These are phyloP conservation scores for Mycena rebaudengoi DNA, from an alignment of 768 basidiomycete genomes.

Conservation along the genomic window DNA sequence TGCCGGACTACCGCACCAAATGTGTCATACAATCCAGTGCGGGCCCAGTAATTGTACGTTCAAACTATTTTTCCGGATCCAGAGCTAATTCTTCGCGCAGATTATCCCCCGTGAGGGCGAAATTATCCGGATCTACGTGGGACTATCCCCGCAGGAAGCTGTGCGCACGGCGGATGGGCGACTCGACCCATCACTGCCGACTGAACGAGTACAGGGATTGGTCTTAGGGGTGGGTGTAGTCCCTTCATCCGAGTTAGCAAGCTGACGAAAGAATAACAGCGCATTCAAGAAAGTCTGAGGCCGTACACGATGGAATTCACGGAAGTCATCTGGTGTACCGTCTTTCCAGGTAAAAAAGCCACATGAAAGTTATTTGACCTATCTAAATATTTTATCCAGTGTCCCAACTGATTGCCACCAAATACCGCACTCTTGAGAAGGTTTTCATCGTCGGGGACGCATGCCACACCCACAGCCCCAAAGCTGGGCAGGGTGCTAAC, in stretches of 20 bases:
- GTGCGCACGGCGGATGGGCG: background rate
- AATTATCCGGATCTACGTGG: slow-evolving; percentile 23
- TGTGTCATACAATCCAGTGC: slow-evolving; percentile 26
- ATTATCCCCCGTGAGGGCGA: slow-evolving; percentile 25
- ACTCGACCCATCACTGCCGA: background rate
- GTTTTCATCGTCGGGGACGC: slow-evolving; percentile 35
- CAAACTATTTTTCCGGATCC: background rate
- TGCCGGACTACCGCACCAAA: slow-evolving; percentile 26
- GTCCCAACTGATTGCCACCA: slow-evolving; percentile 28
- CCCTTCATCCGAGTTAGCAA: background rate
- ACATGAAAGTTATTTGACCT: no score
- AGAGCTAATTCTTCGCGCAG: background rate
- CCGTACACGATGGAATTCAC: slow-evolving; percentile 28
- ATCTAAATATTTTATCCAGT: slow-evolving; percentile 2
- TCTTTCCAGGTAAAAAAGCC: slow-evolving; percentile 17
- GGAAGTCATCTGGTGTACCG: slow-evolving; percentile 28
- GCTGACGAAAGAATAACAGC: slow-evolving; percentile 9
- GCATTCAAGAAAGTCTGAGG: slow-evolving; percentile 14
- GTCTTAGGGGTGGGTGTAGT: background rate
- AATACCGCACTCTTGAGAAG: slow-evolving; percentile 22
- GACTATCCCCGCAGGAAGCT: background rate
- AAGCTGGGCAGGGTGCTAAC: slow-evolving; percentile 38
- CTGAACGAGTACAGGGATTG: background rate
- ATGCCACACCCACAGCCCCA: slow-evolving; percentile 37
- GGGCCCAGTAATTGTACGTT: slow-evolving; percentile 19